phyloP scores from a whole-genome alignment of 2,329 filamentous ascomycete species.

The Myrmaecium sp. region DNA sequence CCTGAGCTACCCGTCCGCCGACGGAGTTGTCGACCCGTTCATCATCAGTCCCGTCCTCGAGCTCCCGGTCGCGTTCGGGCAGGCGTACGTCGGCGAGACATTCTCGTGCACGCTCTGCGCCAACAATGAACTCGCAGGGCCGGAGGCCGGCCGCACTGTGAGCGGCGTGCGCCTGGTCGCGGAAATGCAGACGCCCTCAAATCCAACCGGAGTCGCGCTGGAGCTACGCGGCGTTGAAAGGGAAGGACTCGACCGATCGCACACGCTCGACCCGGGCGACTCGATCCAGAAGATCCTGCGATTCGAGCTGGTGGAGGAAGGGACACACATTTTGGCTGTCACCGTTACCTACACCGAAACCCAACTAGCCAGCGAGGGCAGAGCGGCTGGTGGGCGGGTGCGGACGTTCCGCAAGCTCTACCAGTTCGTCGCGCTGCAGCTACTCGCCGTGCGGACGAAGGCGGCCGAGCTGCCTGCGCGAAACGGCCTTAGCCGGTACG shows the following conservation, averaged over 20 bases:
- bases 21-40: constrained; percentile 31
- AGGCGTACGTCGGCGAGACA: constrained; percentile 86
- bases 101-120: constrained; percentile 90
- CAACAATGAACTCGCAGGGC: constrained; percentile 58
- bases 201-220: constrained; percentile 44
- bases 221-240: constrained; percentile 31
- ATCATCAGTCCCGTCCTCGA: constrained; percentile 50
- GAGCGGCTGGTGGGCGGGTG: constrained; percentile 41
- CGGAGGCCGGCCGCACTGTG: constrained; percentile 32
- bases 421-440: constrained; percentile 85
- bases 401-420: constrained; percentile 90
- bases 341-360: constrained; percentile 91
- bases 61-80: constrained; percentile 79
- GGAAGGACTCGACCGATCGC: constrained; percentile 8
- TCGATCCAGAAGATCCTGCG: constrained; percentile 68
- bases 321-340: constrained; percentile 81
- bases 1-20: constrained; percentile 48
- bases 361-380: constrained; percentile 30
- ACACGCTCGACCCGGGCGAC: constrained; percentile 38
- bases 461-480: constrained; percentile 44
- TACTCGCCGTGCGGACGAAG: constrained; percentile 82
- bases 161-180: constrained; percentile 69
- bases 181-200: constrained; percentile 86
- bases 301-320: constrained; percentile 86
- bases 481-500: constrained; percentile 38